Percentiles rank a stretch among this genome's conserved stretches.
Conservation (phyloP, 129 eudicot genomes). For the Pseudognaphalium luteoalbum region DNA sequence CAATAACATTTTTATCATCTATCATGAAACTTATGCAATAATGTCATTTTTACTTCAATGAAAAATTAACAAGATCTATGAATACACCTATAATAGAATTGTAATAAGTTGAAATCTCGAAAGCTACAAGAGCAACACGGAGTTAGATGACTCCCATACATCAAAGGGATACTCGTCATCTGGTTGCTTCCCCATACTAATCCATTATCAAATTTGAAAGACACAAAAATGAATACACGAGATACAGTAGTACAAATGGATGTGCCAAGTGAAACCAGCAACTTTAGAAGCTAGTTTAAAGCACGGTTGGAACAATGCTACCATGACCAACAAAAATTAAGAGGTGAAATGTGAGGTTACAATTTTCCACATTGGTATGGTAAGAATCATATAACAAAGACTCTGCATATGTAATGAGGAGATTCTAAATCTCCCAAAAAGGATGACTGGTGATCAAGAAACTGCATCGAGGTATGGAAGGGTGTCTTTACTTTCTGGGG, state of each 20-base stretch:
- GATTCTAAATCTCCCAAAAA: not conserved
- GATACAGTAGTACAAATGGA: not conserved
- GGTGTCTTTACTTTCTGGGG: slow-evolving; percentile 50
- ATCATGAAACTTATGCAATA: not conserved
- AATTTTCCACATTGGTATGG: slow-evolving; percentile 4
- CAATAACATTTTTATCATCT: too few species aligned
- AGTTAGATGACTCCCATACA: not conserved
- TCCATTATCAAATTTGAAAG: not conserved
- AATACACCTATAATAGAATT: not conserved
- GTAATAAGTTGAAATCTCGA: not conserved
- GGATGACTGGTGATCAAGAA: slow-evolving; percentile 9
- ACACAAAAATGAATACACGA: too few species aligned
- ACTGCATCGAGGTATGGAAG: slow-evolving; percentile 11
- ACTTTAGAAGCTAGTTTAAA: not conserved
- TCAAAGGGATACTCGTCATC: not conserved
- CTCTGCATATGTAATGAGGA: not conserved
- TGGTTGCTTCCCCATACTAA: not conserved
- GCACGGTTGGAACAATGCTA: not conserved
- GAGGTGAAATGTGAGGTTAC: not conserved
- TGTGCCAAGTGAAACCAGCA: not conserved
- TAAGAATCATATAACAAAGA: not conserved
- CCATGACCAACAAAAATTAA: not conserved
- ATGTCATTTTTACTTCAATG: not conserved
- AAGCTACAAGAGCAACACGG: not conserved
- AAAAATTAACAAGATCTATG: not conserved